A percentile compares a stretch with the other conserved stretches of the same genome.
phyloP scores from a whole-genome alignment of 148 eudicot genomes.

The Rhododendron simsii region DNA sequence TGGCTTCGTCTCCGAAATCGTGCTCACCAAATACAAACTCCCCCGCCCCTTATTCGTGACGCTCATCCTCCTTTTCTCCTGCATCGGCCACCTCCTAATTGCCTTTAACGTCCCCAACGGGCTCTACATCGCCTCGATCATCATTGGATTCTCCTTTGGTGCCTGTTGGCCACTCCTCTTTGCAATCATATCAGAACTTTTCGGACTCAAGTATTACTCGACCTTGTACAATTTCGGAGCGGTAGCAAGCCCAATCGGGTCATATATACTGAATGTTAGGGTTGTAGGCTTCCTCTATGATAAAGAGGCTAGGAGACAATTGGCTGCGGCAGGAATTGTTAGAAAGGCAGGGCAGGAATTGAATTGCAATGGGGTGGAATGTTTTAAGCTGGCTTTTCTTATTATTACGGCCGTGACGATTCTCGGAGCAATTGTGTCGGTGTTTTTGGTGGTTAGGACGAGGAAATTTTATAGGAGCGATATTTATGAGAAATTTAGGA shows the following conservation, averaged over 20 bases:
- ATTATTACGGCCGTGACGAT: conserved; percentile 21
- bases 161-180: conserved; percentile 32
- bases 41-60: conserved; percentile 29
- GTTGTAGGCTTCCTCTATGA: conserved; percentile 30
- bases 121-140: conserved; percentile 29
- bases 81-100: conserved; percentile 15
- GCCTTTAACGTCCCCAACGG: background rate
- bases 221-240: conserved; percentile 32
- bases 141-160: conserved; percentile 34
- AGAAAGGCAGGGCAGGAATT: conserved; percentile 23
- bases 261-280: conserved; percentile 28
- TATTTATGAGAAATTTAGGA: conserved; percentile 31
- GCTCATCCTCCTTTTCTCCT: conserved; percentile 21
- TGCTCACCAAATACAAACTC: conserved; percentile 24
- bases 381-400: conserved; percentile 27
- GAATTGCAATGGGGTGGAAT: conserved; percentile 28
- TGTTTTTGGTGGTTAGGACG: conserved; percentile 30
- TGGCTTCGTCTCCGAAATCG: conserved; percentile 25
- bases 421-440: conserved; percentile 25
- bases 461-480: conserved; percentile 36
- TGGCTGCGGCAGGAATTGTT: conserved; percentile 9
- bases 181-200: conserved; percentile 34
- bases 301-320: conserved; percentile 27
- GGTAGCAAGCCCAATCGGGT: conserved; percentile 35
- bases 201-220: conserved; percentile 40